Evolutionary conservation across 208 protist genomes (phyloP).

Genomic region (Wallacemonas collosoma): DNA sequence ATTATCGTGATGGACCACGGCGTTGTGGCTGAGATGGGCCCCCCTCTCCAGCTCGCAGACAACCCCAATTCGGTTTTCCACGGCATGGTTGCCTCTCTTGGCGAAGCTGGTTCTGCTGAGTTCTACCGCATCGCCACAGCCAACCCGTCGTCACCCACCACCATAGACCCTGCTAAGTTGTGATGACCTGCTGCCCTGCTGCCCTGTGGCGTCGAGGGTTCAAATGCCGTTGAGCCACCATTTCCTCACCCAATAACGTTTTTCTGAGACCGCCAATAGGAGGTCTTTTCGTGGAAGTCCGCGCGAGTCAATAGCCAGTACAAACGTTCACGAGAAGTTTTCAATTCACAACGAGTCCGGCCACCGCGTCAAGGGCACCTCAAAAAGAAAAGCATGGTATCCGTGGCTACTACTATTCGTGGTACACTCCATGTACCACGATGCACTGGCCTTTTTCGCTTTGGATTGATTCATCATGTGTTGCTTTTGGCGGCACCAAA

Average conservation of each 20-base stretch:
- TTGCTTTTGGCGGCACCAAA: too few species aligned
- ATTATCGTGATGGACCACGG: conserved; percentile 82
- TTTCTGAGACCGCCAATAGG: too few species aligned
- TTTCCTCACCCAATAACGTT: too few species aligned
- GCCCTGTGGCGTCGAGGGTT: too few species aligned
- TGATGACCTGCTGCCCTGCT: too few species aligned
- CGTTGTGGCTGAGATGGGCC: conserved; percentile 53
- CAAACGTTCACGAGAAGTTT: neutral
- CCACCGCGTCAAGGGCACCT: neutral
- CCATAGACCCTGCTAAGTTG: neutral
- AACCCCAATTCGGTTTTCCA: conserved; percentile 32
- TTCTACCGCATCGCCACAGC: conserved; percentile 5
- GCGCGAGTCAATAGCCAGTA: neutral
- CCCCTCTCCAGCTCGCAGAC: conserved; percentile 48
- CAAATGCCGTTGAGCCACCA: too few species aligned
- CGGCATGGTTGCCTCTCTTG: conserved; percentile 45
- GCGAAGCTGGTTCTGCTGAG: conserved; percentile 20
- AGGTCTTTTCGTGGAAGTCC: too few species aligned
- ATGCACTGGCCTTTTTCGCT: neutral
- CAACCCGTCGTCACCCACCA: neutral
- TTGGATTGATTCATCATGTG: neutral
- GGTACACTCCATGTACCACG: neutral
- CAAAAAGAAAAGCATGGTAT: conserved; percentile 1
- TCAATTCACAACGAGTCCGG: neutral
- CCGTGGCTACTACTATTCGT: neutral